These are phyloP conservation scores for Coemansia sp. DNA, from an alignment of 192 early-diverging fungal species.

Conservation along the genomic window DNA sequence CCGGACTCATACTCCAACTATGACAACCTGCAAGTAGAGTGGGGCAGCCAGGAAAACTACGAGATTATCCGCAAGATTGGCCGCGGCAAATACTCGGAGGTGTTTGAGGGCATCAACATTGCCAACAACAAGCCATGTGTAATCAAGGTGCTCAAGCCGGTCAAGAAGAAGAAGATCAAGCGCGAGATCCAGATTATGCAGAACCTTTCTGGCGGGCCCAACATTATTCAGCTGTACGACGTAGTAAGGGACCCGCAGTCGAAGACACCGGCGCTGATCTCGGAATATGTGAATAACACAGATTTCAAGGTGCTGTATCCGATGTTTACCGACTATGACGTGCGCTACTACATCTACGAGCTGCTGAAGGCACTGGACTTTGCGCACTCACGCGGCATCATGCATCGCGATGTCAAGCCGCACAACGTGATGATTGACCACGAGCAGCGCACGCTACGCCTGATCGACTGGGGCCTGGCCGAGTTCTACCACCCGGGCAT, in stretches of 20 bases:
- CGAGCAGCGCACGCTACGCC: conserved; percentile 83
- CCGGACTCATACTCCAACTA: conserved; percentile 95
- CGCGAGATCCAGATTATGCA: conserved; percentile 99
- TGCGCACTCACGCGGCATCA: conserved; percentile 97
- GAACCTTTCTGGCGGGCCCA: conserved; percentile 91
- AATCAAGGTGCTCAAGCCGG: conserved; percentile 99
- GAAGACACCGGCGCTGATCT: conserved; percentile 94
- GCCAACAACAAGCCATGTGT: conserved; percentile 83
- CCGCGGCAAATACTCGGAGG: conserved; percentile 98
- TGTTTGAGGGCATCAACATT: conserved; percentile 97
- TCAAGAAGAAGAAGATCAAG: conserved; percentile 99
- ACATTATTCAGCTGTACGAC: conserved; percentile 88
- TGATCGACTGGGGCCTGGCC: conserved; percentile 99
- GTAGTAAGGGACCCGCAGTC: conserved; percentile 96
- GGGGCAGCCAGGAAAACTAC: conserved; percentile 95
- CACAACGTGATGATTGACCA: conserved; percentile 99
- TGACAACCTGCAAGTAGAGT: conserved; percentile 86
- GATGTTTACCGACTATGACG: conserved; percentile 89
- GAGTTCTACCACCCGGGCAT: conserved; percentile 98
- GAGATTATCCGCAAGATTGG: conserved; percentile 97
- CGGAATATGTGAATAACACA: conserved; percentile 95
- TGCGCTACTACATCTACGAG: conserved; percentile 96
- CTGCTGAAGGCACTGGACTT: conserved; percentile 96
- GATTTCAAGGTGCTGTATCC: conserved; percentile 98
- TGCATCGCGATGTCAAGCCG: conserved; percentile 99